Base-by-base conservation (phyloP, 2,329 filamentous ascomycete species). In the Diaporthe destruens region DNA sequence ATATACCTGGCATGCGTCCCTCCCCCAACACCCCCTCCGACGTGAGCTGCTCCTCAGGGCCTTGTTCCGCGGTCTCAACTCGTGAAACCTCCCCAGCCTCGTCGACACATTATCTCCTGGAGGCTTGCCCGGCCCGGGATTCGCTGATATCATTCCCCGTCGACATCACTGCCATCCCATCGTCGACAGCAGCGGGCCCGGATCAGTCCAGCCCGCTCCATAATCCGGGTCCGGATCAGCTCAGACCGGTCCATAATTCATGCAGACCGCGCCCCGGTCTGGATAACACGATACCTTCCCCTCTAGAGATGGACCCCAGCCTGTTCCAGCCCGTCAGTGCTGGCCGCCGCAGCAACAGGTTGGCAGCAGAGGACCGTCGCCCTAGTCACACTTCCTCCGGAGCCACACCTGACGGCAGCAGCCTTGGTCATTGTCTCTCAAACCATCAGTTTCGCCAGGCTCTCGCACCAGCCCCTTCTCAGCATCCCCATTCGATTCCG, bases 31-130 rank as follows among this genome's bases (percentile, higher is more conserved):
- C 59, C 20, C 57, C 71, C 16, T 66, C 73, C n/a, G 57, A 70
- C 49, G 29, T 71, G 39, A 51, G 53, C 32, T 67, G 44, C 59
- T 71, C 59, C 11, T 71, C 73, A 53, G 47, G 59, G 53, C 36
- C 54, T 36, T 57, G 47, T 54, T 72, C 73, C 51, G 66, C 59
- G 34, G 61, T 61, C 29, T 72, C 67, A 34, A 74, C 66, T 49
- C 69, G 73, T 51, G 66, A 72, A 65, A 74, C 71, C 42, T 74
- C 71, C 44, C 73, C 73, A 72, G 59, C 66, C 59, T 68, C 47
- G 61, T 72, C 66, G 53, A 72, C 57, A 16, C 59, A 72, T 25
- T 34, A 71, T 12, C 61, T 20, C n/a, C 59, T 59, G 18, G 36
- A 57, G 34, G 51, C 36, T 11, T 42, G 67, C 14, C 20, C 57